Evolutionary conservation across 2,329 filamentous ascomycete species (phyloP).

Genomic region (Sclerotiophoma versabilis): DNA sequence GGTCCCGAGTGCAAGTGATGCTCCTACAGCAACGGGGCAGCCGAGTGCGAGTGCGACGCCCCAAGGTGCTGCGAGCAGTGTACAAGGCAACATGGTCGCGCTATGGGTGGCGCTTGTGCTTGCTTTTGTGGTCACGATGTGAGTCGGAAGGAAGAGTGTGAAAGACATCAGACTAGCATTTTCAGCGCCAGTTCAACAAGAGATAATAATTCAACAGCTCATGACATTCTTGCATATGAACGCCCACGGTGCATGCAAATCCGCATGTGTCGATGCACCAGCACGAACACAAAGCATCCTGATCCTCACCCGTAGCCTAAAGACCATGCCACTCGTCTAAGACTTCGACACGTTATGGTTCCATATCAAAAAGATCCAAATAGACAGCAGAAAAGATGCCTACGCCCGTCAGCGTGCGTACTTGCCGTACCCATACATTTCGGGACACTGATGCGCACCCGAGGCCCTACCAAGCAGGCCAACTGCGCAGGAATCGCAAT

Average conservation of each 20-base stretch:
- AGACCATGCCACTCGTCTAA: slow-evolving; percentile 10
- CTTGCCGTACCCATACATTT: slow-evolving; percentile 33
- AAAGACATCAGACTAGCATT: no score
- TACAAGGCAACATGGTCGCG: not conserved
- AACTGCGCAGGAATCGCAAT: slow-evolving; percentile 64
- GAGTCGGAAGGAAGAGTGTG: no score
- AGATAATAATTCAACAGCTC: no score
- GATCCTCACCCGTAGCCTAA: no score
- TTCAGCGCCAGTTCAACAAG: no score
- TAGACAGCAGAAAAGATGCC: slow-evolving; percentile 32
- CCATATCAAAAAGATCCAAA: slow-evolving; percentile 31
- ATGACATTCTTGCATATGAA: no score
- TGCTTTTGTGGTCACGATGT: not conserved
- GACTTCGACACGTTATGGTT: slow-evolving; percentile 25
- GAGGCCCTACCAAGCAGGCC: slow-evolving; percentile 57
- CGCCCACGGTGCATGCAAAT: no score
- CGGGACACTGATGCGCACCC: slow-evolving; percentile 52
- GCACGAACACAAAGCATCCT: no score
- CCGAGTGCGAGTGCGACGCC: not conserved
- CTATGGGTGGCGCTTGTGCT: not conserved
- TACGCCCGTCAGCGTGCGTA: slow-evolving; percentile 22
- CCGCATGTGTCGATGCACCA: no score
- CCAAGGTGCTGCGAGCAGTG: not conserved
- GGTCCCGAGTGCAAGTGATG: not conserved
- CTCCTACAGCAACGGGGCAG: not conserved